Evolutionary conservation across 345 rosid species (phyloP).

Genomic region (Noccaea bulbosa): DNA sequence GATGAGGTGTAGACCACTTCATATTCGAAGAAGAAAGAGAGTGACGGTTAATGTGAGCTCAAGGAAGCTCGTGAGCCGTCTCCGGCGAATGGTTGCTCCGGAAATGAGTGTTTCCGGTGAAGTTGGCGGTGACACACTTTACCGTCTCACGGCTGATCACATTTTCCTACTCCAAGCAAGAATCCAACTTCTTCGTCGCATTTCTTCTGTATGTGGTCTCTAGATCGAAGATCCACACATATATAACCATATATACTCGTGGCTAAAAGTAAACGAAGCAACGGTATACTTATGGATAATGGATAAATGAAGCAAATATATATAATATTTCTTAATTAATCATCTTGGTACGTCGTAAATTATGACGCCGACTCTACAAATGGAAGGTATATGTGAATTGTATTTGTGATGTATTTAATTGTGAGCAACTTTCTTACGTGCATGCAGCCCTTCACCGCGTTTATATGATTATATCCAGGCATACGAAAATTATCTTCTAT

Average conservation of each 20-base stretch:
- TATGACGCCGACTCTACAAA: slow-evolving; percentile 4
- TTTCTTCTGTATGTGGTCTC: slow-evolving; percentile 44
- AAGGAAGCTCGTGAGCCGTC: slow-evolving; percentile 44
- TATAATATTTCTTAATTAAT: background rate
- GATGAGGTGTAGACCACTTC: slow-evolving; percentile 41
- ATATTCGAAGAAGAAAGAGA: slow-evolving; percentile 42
- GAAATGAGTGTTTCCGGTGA: slow-evolving; percentile 27
- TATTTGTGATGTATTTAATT: slow-evolving; percentile 14
- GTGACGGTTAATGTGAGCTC: slow-evolving; percentile 34
- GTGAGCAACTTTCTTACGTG: slow-evolving; percentile 20
- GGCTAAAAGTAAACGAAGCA: slow-evolving; percentile 16
- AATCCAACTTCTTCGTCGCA: slow-evolving; percentile 44
- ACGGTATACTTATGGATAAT: slow-evolving; percentile 17
- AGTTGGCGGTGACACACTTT: slow-evolving; percentile 36
- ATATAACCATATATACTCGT: background rate
- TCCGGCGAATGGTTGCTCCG: slow-evolving; percentile 45
- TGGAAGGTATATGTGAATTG: slow-evolving; percentile 19
- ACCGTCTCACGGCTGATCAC: slow-evolving; percentile 43
- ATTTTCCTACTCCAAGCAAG: slow-evolving; percentile 42
- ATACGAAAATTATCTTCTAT: background rate
- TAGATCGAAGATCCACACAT: slow-evolving; percentile 21
- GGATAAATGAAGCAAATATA: too few species aligned
- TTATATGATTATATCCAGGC: background rate
- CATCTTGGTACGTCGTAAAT: slow-evolving; percentile 7
- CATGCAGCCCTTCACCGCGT: slow-evolving; percentile 25